These are phyloP conservation scores for Comarum palustre DNA, from an alignment of 306 rosid species.

Conservation along the genomic window DNA sequence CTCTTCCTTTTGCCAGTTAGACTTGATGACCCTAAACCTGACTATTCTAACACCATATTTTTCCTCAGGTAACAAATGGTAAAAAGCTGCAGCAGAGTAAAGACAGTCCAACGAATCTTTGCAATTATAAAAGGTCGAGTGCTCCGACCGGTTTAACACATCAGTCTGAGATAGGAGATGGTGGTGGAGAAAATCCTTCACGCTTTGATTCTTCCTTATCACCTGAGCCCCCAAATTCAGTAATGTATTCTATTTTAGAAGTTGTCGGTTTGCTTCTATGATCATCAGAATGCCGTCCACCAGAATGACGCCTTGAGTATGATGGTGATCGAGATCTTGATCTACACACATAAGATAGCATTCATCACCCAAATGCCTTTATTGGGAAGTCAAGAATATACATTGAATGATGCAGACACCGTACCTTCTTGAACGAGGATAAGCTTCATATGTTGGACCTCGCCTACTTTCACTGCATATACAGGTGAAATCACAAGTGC, in stretches of 20 bases:
- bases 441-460: slow-evolving; percentile 97
- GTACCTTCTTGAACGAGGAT: slow-evolving; percentile 88
- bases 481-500: slow-evolving; percentile 18
- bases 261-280: slow-evolving; percentile 70
- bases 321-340: slow-evolving; percentile 88
- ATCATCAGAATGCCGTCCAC: slow-evolving; percentile 67
- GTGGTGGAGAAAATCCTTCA: slow-evolving; percentile 85
- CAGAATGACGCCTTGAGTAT: slow-evolving; percentile 59
- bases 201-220: slow-evolving; percentile 58
- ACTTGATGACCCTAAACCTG: slow-evolving; percentile 65
- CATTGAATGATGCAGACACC: slow-evolving; percentile 9
- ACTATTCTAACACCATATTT: slow-evolving; percentile 73
- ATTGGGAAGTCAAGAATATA: slow-evolving; percentile 13
- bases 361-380: background rate
- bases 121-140: slow-evolving; percentile 96
- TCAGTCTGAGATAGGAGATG: slow-evolving; percentile 79
- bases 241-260: slow-evolving; percentile 88
- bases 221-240: slow-evolving; percentile 88
- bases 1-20: slow-evolving; percentile 59
- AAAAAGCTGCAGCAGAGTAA: slow-evolving; percentile 88
- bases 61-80: slow-evolving; percentile 76
- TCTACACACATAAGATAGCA: slow-evolving; percentile 33
- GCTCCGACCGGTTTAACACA: slow-evolving; percentile 98
- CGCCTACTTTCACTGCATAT: slow-evolving; percentile 76
- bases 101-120: slow-evolving; percentile 94